phyloP scores from a whole-genome alignment of 2,329 filamentous ascomycete genomes.

The Zalaria obscura region DNA sequence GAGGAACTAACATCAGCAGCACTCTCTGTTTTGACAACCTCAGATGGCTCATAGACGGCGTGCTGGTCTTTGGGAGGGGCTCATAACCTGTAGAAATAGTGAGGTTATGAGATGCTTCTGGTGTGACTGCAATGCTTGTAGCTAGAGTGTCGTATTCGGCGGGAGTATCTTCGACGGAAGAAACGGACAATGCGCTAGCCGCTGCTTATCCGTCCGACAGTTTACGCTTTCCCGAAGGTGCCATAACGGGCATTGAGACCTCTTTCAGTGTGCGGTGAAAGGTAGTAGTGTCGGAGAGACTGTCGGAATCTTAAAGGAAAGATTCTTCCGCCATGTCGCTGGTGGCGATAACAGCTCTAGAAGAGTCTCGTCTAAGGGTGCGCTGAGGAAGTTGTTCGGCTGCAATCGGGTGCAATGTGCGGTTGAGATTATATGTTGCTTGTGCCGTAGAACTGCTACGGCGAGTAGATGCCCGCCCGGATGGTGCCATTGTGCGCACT shows the following conservation, averaged over 20 bases:
- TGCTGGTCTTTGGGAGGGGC: too few relatives aligned
- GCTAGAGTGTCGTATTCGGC: conserved; percentile 45
- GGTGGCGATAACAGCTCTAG: neutral
- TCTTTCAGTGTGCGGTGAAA: neutral
- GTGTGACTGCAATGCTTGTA: conserved; percentile 45
- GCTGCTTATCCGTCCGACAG: neutral
- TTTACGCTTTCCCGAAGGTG: neutral
- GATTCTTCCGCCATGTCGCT: neutral
- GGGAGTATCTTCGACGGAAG: conserved; percentile 23
- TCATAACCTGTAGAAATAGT: too few relatives aligned
- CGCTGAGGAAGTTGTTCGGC: neutral
- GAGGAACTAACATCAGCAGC: too few relatives aligned
- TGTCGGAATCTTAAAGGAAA: neutral
- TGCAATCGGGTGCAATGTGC: too few relatives aligned
- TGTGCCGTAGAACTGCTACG: too few relatives aligned
- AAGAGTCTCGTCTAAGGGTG: neutral
- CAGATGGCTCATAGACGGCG: too few relatives aligned
- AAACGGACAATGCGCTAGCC: conserved; percentile 7
- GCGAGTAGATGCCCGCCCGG: too few relatives aligned
- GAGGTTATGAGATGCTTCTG: conserved; percentile 24
- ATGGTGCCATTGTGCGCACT: too few relatives aligned
- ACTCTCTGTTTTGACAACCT: too few relatives aligned
- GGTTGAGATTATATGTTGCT: too few relatives aligned
- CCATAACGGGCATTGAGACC: neutral
- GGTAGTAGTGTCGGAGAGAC: neutral